Evolutionary conservation across 345 rosid species (phyloP).

Genomic region (Hevea brasiliensis): DNA sequence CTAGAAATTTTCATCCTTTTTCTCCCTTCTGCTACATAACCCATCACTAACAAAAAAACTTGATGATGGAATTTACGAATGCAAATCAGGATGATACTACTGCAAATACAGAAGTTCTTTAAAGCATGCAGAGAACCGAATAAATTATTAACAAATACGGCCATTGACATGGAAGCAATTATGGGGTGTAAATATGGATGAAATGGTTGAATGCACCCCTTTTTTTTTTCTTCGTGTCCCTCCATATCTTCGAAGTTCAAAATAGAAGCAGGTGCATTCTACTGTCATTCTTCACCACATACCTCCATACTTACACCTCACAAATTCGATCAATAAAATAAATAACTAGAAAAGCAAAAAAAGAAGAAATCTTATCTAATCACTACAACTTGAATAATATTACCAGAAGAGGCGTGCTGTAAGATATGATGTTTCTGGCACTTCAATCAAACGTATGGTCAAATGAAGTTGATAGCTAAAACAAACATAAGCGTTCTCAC

Average conservation of each 20-base stretch:
- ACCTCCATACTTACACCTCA: not conserved
- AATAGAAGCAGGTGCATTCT: not conserved
- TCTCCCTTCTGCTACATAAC: conserved; percentile 7
- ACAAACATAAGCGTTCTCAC: not conserved
- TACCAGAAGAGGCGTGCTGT: conserved; percentile 5
- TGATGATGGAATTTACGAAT: not conserved
- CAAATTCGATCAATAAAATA: not conserved
- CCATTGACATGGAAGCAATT: not conserved
- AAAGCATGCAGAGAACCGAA: not conserved
- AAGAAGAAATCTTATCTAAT: not conserved
- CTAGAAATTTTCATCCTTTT: conserved; percentile 6
- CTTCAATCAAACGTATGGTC: not conserved
- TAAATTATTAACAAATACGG: not conserved
- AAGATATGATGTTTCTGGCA: not conserved
- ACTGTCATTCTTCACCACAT: not conserved
- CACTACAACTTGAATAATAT: conserved; percentile 1
- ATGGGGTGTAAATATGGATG: not conserved
- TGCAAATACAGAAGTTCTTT: conserved; percentile 10
- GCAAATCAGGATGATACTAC: not conserved
- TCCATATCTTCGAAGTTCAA: not conserved
- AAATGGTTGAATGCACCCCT: not conserved
- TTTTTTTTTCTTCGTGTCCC: not conserved
- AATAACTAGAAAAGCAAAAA: too few relatives aligned
- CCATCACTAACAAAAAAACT: not conserved
- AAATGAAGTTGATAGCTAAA: not conserved